Base-by-base conservation (phyloP, 306 rosid species). In the Cicer arietinum region DNA sequence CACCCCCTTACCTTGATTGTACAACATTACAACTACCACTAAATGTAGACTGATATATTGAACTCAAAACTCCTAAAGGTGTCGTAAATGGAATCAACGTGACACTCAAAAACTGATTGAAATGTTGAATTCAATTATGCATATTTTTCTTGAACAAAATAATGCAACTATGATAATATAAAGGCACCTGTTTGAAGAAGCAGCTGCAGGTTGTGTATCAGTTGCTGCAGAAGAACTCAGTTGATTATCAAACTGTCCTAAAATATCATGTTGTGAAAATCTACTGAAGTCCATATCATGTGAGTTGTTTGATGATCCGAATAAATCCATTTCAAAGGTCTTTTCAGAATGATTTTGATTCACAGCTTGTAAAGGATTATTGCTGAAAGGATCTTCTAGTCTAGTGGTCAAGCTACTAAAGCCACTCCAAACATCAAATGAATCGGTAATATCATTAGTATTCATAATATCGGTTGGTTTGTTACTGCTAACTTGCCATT, bases 401-500 rank as follows among this genome's bases (percentile, higher is more conserved):
- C 47, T 68, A 66, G 77, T 68, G 77, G 88, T 61, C 18, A 70
- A 84, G 84, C 85, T 82, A 25, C 88, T 56, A 77, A 90, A 86
- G 82, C 53, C 89, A 83, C 85, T 83, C 96, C 92, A 90, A n/a
- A 46, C 83, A 74, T 89, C 91, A 77, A 85, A 84, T 40, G 88
- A 78, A 74, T 76, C 82, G 0, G 80, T 73, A 64, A 67, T 81
- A 46, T 70, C 81, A 67, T 69, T 76, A 59, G 57, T 74, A 75
- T 73, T 74, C 73, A 48, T 54, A 37, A 70, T 30, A 78, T 66
- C 84, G 54, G 79, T 80, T 54, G 76, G 77, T 62, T 85, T 85
- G 56, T 78, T 69, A 64, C 57, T 71, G 81, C 77, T 81, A 42
- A 67, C 71, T 75, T 68, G 85, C 89, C 86, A 81, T 60, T 62